Percentiles rank a stretch among this genome's conserved stretches.
These are phyloP conservation scores for Phyllostachys edulis DNA, from an alignment of 176 grass and related monocot species.

Conservation along the genomic window DNA sequence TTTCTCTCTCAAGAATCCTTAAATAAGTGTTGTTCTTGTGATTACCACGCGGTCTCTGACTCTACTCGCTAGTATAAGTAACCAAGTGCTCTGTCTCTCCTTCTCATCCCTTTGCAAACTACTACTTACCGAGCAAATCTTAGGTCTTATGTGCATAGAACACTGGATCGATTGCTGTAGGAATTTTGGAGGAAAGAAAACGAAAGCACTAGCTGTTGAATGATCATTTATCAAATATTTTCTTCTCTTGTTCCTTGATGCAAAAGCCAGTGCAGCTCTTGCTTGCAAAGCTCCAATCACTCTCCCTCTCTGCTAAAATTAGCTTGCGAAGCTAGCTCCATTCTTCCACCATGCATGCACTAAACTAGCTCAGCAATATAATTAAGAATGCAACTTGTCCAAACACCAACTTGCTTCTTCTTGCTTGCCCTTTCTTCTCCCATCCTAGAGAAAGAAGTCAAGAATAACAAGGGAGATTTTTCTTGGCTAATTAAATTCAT, in stretches of 20 bases:
- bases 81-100: background rate
- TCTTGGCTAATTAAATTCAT: background rate
- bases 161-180: background rate
- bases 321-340: background rate
- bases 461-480: background rate
- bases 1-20: background rate
- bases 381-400: background rate
- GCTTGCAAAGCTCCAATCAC: background rate
- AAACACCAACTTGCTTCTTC: background rate
- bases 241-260: background rate
- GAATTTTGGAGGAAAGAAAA: background rate
- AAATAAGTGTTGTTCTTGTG: background rate
- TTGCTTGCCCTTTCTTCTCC: background rate
- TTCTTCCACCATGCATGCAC: background rate
- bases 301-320: background rate
- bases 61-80: background rate
- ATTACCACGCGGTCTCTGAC: background rate
- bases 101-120: background rate
- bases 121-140: background rate
- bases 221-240: background rate
- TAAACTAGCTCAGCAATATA: background rate
- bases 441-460: background rate
- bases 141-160: background rate
- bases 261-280: background rate
- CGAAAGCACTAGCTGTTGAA: background rate